Base-by-base conservation (phyloP, 2,329 filamentous ascomycete genomes). In the Tothia fuscella region DNA sequence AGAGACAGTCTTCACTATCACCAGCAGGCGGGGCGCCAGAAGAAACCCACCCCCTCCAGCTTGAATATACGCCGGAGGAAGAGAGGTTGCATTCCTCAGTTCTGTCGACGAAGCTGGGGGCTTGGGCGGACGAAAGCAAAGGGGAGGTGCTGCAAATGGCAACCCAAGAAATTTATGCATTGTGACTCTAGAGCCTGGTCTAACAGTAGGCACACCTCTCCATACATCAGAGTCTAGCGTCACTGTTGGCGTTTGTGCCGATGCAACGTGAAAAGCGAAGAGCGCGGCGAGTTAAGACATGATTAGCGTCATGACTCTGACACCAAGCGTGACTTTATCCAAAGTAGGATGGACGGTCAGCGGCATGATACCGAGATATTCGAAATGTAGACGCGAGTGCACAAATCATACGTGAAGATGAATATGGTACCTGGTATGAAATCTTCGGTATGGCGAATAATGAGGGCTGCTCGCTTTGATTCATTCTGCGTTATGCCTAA, bases 101-200 rank as follows among this genome's bases (percentile, higher is more conserved):
- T 17, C 38, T n/a, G 24, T 41, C 20, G 38, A 41, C 14, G 12
- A 14, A 5, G 28, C 19, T 41, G 28, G 38, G 19, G n/a, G 38
- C 14, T 41, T 24, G 17, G 38, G 38, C 12, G 28, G 42, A 13
- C 17, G 16, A 28, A 44, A 44, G 16, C 42, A 25, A 6, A 22
- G 5, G 9, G 38, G 38, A 3, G 38, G 38, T 7, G 36, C 38
- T 29, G 42, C 42, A 24, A 43, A 44, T 25, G 42, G 42, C 13
- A 44, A 20, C 4, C 42, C 39, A 19, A 44, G 42, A 34, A 32
- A 44, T 20, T 44, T 43, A 24, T 44, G 42, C 16, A 44, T 28
- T 12, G 25, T 17, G 29, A 7, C 5, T 13, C 20, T 16, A 14
- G 16, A 28, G 6, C 22, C 22, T 3, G 5, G 17, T 14, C 20